phyloP scores from a whole-genome alignment of 129 eudicot genomes.

The Ambrosia artemisiifolia region DNA sequence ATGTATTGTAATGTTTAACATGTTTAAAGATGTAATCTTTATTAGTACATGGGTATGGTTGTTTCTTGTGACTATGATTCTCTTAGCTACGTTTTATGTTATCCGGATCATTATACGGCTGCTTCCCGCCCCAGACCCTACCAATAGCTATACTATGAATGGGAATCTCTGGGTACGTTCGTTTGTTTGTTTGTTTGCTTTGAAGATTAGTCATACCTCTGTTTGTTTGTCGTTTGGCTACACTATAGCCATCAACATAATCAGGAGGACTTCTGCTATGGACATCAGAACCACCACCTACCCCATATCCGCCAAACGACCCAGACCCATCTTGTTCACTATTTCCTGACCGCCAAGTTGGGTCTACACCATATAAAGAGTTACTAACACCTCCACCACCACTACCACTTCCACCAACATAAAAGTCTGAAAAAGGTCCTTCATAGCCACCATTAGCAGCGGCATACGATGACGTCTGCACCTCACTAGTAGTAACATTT shows the following conservation, averaged over 20 bases:
- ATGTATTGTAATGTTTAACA: background rate
- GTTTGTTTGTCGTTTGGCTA: slow-evolving; percentile 46
- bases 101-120: too few relatives aligned
- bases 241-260: slow-evolving; percentile 54
- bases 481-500: slow-evolving; percentile 38
- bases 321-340: slow-evolving; percentile 57
- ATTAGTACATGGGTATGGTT: too few relatives aligned
- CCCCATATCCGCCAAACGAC: slow-evolving; percentile 54
- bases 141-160: too few relatives aligned
- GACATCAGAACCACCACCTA: slow-evolving; percentile 45
- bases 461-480: slow-evolving; percentile 36
- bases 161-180: too few relatives aligned
- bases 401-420: slow-evolving; percentile 37
- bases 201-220: slow-evolving; percentile 43
- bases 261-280: slow-evolving; percentile 45
- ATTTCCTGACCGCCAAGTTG: slow-evolving; percentile 56
- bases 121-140: too few relatives aligned
- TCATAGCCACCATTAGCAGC: slow-evolving; percentile 53
- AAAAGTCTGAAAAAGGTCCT: slow-evolving; percentile 53
- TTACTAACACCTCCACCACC: slow-evolving; percentile 38
- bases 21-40: too few relatives aligned
- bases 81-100: too few relatives aligned
- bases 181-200: background rate
- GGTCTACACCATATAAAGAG: slow-evolving; percentile 54
- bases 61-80: too few relatives aligned